Evolutionary conservation across 768 basidiomycete genomes (phyloP), one percentile per base, ranked within the genome.

Genomic region (Coprinopsis strossmayeri): DNA sequence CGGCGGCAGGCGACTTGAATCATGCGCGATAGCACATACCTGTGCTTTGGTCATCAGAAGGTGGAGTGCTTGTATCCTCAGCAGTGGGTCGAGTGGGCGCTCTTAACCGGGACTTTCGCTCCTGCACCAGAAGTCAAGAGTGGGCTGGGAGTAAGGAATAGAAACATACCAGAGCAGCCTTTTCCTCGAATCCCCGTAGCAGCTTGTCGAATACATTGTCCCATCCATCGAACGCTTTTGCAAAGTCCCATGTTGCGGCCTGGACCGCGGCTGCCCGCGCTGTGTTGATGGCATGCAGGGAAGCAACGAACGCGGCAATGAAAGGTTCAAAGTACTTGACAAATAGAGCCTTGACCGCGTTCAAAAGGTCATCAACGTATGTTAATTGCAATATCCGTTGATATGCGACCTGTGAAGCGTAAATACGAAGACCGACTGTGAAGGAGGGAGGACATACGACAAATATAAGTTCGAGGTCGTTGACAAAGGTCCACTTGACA

Each of bases 401-500:
- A 70, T 96, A 98, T 32, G 93, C 91, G 46, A 95, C 92, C 92
- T 95, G 58, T 2, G n/a, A 9, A 37, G 7, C 25, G 50, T 26
- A 11, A 35, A 27, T 12, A 20, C 34, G 46, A 23, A 23, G 52
- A 17, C 20, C 38, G 51, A 49, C 48, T 52, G 39, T 46, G 45
- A 24, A 27, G 45, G 20, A 43, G 48, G 32, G 30, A 26, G 24
- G 45, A 72, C 88, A 56, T 59, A 94, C 93, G 62, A 96, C 95
- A 60, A 99, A 98, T 48, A 98, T 94, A 57, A 99, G 77, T 53
- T 95, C 95, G 38, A 98, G 74, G 53, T 94, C 92, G 62, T 99
- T 99, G 25, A 89, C 84, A 59, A 93, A 90, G 0, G 91, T 84
- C 93, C 95, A 97, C 64, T 85, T 86, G 45, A 97, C 82, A 23